Base-by-base conservation (phyloP, 495 filamentous ascomycete species). In the Pyrenula aspistea region DNA sequence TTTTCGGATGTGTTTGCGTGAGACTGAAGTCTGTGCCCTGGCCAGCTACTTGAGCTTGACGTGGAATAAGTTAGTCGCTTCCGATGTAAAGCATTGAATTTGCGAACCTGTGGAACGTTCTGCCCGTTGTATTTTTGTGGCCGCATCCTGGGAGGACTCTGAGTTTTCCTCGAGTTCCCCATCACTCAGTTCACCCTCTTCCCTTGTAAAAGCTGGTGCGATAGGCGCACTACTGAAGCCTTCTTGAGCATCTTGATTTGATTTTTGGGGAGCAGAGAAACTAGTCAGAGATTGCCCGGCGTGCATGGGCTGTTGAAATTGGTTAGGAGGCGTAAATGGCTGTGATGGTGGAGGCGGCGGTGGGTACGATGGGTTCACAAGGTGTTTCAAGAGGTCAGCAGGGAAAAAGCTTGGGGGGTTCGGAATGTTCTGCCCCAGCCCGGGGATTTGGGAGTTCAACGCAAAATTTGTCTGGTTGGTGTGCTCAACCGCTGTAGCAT, bases 151-250 rank as follows among this genome's bases (percentile, higher is more conserved):
- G 31, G 31, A 42, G 31, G 31, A 15, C 31, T 42, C 31, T 42
- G 31, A 12, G 56, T 57, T 36, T 64, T 54, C 49, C 53, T 77
- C 74, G 48, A 72, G 77, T 60, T 83, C 83, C 0, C 73, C 76
- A 58, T 90, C 87, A 60, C 83, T 87, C 19, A 91, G 62, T 63
- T 91, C 87, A 1, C 86, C 86, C 62, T 91, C 87, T 59, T 93
- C 87, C 25, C 78, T 74, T 21, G 19, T 52, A 52, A 8, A 8
- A 8, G 4, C 8, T 15, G 15, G 31, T 15, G 31, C 31, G 15
- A 42, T 15, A 15, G 31, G 8, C 8, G 8, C 50, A 52, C 20
- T 10, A 20, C 57, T 36, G 22, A 62, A 60, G 12, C 54, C 22
- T 67, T 60, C 49, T 53, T 68, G 66, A 51, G 66, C 51, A 23